These are phyloP conservation scores for Nakazawaea sp. DNA, from an alignment of 805 yeast genomes.

Conservation along the genomic window DNA sequence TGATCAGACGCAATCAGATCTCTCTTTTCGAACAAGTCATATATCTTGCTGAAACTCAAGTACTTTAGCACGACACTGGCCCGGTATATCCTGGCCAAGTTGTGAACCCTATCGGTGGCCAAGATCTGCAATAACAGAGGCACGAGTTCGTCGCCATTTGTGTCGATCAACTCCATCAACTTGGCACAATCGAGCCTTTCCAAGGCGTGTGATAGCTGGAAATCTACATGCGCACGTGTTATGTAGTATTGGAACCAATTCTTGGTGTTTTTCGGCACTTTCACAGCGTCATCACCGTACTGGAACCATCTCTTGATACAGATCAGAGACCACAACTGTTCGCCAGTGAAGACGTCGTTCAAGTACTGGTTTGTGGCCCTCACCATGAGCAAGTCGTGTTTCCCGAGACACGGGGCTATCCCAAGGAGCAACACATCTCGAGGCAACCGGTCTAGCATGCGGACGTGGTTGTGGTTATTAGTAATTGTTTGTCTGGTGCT, in stretches of 20 bases:
- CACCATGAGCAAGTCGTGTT: slow-evolving; percentile 2
- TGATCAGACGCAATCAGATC: no score
- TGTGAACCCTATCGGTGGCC: not conserved
- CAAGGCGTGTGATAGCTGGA: no score
- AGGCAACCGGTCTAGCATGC: no score
- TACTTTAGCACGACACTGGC: not conserved
- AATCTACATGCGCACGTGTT: no score
- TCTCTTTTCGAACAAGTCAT: not conserved
- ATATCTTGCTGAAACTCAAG: slow-evolving; percentile 2
- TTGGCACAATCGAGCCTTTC: no score
- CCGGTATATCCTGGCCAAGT: not conserved
- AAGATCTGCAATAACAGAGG: not conserved
- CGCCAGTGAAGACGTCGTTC: slow-evolving; percentile 1
- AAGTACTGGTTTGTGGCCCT: slow-evolving; percentile 1
- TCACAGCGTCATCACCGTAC: not conserved
- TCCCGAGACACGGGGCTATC: not conserved
- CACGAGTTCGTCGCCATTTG: not conserved
- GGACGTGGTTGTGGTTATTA: no score
- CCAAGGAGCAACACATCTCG: not conserved
- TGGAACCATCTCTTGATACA: not conserved
- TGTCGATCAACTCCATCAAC: not conserved
- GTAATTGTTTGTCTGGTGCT: no score
- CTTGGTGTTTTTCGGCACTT: no score
- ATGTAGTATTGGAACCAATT: no score
- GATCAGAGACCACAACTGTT: slow-evolving; percentile 5